These are phyloP conservation scores for Colletotrichum musicola DNA, from an alignment of 2,329 filamentous ascomycete species.

Conservation along the genomic window DNA sequence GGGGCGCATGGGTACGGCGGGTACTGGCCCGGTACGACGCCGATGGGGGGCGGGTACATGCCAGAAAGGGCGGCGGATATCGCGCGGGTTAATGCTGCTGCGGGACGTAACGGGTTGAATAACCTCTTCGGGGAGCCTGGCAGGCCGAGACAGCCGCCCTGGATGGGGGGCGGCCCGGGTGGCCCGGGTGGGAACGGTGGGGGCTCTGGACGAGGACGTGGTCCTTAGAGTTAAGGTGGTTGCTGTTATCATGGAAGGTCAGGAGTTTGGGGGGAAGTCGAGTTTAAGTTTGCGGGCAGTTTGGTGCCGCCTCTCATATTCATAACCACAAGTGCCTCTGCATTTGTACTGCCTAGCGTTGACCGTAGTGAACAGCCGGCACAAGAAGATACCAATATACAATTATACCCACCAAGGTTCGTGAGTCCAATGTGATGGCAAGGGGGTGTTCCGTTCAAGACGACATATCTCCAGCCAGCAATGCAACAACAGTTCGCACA, in stretches of 20 bases:
- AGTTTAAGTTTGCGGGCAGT: too few relatives aligned
- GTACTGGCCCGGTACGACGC: neutral
- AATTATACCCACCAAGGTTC: neutral
- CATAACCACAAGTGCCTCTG: neutral
- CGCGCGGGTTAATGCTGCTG: neutral
- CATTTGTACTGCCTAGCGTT: neutral
- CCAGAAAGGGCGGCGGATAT: neutral
- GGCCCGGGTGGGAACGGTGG: too few relatives aligned
- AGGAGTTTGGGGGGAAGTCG: too few relatives aligned
- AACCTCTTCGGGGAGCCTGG: neutral
- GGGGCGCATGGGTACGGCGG: neutral
- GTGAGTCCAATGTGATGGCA: neutral
- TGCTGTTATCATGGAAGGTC: too few relatives aligned
- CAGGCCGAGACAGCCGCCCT: too few relatives aligned
- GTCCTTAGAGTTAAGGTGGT: too few relatives aligned
- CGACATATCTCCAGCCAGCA: conserved; percentile 62
- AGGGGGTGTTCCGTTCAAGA: conserved; percentile 5
- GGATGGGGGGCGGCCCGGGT: too few relatives aligned
- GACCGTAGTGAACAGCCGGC: neutral
- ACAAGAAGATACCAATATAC: neutral
- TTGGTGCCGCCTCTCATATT: neutral
- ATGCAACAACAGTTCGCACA: conserved; percentile 70
- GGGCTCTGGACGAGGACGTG: too few relatives aligned
- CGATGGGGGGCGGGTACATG: neutral
- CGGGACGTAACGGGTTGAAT: neutral